These are phyloP conservation scores for Hypoxylon sp. DNA, from an alignment of 2,329 filamentous ascomycete genomes.

Conservation along the genomic window DNA sequence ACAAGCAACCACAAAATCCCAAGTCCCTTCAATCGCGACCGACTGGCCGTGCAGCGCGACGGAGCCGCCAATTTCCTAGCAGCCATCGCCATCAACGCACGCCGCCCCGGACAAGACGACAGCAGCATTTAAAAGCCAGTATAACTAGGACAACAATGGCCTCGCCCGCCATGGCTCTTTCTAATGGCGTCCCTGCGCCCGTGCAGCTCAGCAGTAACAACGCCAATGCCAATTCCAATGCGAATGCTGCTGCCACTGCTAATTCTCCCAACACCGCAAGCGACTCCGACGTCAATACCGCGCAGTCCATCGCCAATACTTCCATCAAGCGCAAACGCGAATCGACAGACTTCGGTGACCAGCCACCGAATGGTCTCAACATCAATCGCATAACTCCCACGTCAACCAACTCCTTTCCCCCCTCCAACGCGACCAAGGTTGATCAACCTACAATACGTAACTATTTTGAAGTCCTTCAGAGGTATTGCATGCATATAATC, in stretches of 20 bases:
- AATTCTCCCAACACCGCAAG: conserved; percentile 7
- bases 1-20: conserved; percentile 37
- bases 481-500: conserved; percentile 40
- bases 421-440: conserved; percentile 39
- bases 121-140: conserved; percentile 22
- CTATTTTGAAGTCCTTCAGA: conserved; percentile 50
- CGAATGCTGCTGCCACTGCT: conserved; percentile 4
- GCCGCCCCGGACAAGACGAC: conserved; percentile 6
- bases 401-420: conserved; percentile 12
- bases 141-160: conserved; percentile 44
- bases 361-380: conserved; percentile 38
- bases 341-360: conserved; percentile 43
- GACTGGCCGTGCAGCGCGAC: conserved; percentile 44
- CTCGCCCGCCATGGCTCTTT: conserved; percentile 49
- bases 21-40: conserved; percentile 42
- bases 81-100: conserved; percentile 26
- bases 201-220: conserved; percentile 40
- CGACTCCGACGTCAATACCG: conserved; percentile 39
- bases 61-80: conserved; percentile 43
- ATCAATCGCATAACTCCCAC: conserved; percentile 30
- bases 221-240: conserved; percentile 20
- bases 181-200: conserved; percentile 47
- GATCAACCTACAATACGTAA: conserved; percentile 46
- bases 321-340: conserved; percentile 53
- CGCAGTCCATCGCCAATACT: conserved; percentile 45